A percentile compares a stretch with the other conserved stretches of the same genome.
phyloP scores from a whole-genome alignment of 2,329 filamentous ascomycete genomes.

The Zasmidium cellare region DNA sequence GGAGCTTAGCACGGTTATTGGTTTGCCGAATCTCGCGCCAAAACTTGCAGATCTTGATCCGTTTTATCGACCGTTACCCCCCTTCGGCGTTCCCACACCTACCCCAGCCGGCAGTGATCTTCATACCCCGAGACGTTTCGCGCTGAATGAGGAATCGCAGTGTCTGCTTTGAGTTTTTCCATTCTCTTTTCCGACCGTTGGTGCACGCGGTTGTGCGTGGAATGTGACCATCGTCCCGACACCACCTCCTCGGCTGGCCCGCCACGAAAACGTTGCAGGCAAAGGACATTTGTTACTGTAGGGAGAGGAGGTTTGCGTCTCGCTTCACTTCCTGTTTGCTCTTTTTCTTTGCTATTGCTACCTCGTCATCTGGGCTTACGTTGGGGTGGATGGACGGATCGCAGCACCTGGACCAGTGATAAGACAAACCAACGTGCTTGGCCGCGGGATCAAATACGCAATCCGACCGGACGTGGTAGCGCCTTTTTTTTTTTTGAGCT shows the following conservation, averaged over 20 bases:
- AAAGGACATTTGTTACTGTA: background rate
- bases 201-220: background rate
- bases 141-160: slow-evolving; percentile 1
- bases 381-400: background rate
- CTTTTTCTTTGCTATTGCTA: background rate
- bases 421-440: slow-evolving; percentile 8
- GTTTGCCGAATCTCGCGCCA: background rate
- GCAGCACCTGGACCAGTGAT: background rate
- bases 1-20: background rate
- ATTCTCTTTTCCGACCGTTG: background rate
- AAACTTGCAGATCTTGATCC: slow-evolving; percentile 3
- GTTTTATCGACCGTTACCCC: background rate
- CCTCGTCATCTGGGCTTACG: background rate
- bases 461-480: slow-evolving; percentile 6
- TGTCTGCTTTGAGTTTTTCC: background rate
- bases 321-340: background rate
- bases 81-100: background rate
- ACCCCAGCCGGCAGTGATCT: slow-evolving; percentile 1
- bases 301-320: background rate
- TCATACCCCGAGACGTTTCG: background rate
- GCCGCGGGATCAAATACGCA: slow-evolving; percentile 14
- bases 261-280: background rate
- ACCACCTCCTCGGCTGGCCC: background rate
- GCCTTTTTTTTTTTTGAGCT: background rate
- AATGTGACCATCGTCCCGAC: slow-evolving; percentile 3